phyloP scores from a whole-genome alignment of 768 basidiomycete genomes.

The Russula sp. region DNA sequence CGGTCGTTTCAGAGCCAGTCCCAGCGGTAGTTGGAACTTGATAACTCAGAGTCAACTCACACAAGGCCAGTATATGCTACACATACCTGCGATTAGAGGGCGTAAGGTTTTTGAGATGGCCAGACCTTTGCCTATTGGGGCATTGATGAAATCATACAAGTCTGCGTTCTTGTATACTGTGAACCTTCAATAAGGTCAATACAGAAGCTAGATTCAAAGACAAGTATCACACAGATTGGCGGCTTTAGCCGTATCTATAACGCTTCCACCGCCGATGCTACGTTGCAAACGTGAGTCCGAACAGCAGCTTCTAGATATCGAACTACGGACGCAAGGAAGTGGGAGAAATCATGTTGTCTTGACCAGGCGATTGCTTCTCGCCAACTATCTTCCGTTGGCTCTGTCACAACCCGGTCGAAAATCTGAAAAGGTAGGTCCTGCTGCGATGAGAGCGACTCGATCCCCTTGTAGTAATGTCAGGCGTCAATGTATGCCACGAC shows the following conservation, averaged over 20 bases:
- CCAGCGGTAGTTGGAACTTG: slow-evolving; percentile 70
- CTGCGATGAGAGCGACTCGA: slow-evolving; percentile 75
- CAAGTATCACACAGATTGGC: slow-evolving; percentile 64
- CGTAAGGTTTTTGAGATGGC: slow-evolving; percentile 68
- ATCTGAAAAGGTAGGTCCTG: slow-evolving; percentile 72
- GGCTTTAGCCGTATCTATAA: slow-evolving; percentile 93
- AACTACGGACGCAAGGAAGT: slow-evolving; percentile 74
- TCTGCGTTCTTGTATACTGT: slow-evolving; percentile 88
- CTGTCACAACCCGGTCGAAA: slow-evolving; percentile 73
- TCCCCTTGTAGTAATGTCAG: slow-evolving; percentile 39
- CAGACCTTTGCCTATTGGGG: slow-evolving; percentile 87
- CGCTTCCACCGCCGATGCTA: slow-evolving; percentile 88
- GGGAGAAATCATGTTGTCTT: slow-evolving; percentile 79
- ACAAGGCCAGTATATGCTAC: neutral
- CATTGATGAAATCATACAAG: slow-evolving; percentile 94
- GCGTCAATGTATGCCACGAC: neutral
- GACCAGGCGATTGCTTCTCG: slow-evolving; percentile 85
- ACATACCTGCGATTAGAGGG: slow-evolving; percentile 75
- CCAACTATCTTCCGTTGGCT: slow-evolving; percentile 91
- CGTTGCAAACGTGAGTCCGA: neutral
- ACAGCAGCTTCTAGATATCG: neutral
- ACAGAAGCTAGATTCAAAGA: neutral
- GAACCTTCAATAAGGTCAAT: slow-evolving; percentile 44
- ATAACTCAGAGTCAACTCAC: neutral
- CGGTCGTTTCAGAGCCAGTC: slow-evolving; percentile 92